Base-by-base conservation (phyloP, 202 grass and related monocot genomes). In the Eragrostis tef region DNA sequence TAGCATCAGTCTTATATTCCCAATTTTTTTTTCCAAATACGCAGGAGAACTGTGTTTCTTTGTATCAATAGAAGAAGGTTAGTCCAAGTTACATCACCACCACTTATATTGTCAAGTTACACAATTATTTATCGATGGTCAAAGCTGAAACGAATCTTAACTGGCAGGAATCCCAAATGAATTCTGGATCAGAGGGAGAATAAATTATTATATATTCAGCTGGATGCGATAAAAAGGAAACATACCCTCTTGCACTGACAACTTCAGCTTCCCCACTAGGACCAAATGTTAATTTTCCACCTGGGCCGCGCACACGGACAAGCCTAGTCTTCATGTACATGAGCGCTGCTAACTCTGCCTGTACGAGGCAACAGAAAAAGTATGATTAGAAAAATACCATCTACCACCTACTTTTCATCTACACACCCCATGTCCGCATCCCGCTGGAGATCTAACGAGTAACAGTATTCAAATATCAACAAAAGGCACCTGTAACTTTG, bases 251-350 rank as follows among this genome's bases (percentile, higher is more conserved):
- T 78, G 95, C 95, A 91, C 95, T 98, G 34, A 98, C 95, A 91
- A 98, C 95, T 86, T 98, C 92, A 85, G 92, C 92, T 88, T 98
- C 95, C 79, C 92, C 90, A 87, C 92, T 86, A 64, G 63, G 62
- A 73, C 95, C 95, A 80, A 98, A 98, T 80, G 87, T 86, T 70
- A 98, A 56, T 59, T 80, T 77, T 65, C 95, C 95, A 93, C 88
- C 88, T 88, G 92, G 86, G 14, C 95, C 92, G 19, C 80, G 84
- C n/a, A 98, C 90, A 74, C 92, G 84, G n/a, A 98, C 95, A 75
- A 98, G 95, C 52, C 95, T 94, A 85, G 92, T 93, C 79, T 88
- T 98, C 85, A 86, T 93, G 73, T 98, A 98, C 92, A 98, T 93
- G 3, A 98, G 90, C 71, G 95, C 92, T 88, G 95, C 95, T 91